Evolutionary conservation across 192 early-diverging fungal species (phyloP).

Genomic region (Coemansia sp.): DNA sequence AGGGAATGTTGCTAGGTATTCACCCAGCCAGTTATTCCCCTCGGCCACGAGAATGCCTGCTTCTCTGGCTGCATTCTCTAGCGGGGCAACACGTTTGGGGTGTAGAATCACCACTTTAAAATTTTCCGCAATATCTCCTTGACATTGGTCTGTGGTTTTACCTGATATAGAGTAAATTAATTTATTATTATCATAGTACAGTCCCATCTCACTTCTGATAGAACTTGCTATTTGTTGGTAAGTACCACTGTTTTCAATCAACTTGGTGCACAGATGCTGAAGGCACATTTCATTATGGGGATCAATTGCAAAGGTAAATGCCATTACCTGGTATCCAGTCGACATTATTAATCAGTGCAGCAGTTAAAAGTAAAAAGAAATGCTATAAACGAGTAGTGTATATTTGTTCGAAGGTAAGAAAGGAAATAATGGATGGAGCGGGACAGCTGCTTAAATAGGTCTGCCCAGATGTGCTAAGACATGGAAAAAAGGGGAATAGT

Average conservation of each 20-base stretch:
- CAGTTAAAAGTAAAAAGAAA: not conserved
- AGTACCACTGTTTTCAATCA: too few relatives aligned
- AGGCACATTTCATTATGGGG: not conserved
- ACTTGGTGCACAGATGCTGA: not conserved
- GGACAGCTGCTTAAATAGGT: not conserved
- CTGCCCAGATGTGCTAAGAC: not conserved
- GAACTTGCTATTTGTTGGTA: too few relatives aligned
- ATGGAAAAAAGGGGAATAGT: not conserved
- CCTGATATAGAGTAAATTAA: too few relatives aligned
- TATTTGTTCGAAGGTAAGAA: not conserved
- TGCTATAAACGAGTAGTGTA: not conserved
- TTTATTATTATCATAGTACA: too few relatives aligned
- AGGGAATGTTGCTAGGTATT: too few relatives aligned
- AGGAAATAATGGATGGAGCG: not conserved
- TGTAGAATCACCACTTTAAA: not conserved
- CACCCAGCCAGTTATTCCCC: too few relatives aligned
- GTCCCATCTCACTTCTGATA: too few relatives aligned
- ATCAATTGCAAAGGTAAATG: not conserved
- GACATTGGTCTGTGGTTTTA: too few relatives aligned
- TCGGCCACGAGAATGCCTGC: too few relatives aligned
- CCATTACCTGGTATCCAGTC: not conserved
- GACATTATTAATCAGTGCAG: not conserved
- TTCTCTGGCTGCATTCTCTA: too few relatives aligned
- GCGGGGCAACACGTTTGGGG: too few relatives aligned
- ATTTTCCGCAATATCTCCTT: not conserved